Conservation (phyloP, 2,329 filamentous ascomycete species). For the Sporothrix sp. region DNA sequence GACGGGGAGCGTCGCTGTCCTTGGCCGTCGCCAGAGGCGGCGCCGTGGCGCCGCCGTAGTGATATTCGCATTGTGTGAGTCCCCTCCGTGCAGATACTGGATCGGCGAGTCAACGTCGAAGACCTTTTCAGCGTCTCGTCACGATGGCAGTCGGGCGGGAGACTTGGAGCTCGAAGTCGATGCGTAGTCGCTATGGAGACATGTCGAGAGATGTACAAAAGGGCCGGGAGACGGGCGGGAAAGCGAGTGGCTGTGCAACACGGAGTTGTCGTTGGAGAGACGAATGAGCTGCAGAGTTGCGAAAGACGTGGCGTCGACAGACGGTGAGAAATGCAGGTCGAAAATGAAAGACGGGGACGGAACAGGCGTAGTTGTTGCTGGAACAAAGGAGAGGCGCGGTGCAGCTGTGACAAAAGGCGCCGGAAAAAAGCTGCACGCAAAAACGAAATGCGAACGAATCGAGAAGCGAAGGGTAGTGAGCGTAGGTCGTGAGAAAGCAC, state of each 20-base stretch:
- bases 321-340: neutral
- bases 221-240: neutral
- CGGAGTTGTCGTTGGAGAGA: no score
- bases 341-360: neutral
- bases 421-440: slow-evolving; percentile 1
- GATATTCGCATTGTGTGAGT: slow-evolving; percentile 38
- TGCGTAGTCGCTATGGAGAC: neutral
- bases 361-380: neutral
- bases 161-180: no score
- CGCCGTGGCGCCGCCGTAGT: slow-evolving; percentile 32
- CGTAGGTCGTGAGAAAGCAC: neutral
- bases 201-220: neutral
- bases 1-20: slow-evolving; percentile 27
- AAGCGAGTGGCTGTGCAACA: neutral
- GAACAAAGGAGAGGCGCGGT: slow-evolving; percentile 14
- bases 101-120: no score
- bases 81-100: no score
- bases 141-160: neutral
- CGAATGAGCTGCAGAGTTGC: neutral
- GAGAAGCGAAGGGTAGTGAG: slow-evolving; percentile 3
- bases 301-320: neutral
- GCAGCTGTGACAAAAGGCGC: neutral
- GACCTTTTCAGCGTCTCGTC: neutral
- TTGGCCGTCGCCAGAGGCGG: slow-evolving; percentile 3
- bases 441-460: slow-evolving; percentile 5